phyloP scores from a whole-genome alignment of 371 early-diverging fungal genomes.

The Cokeromyces recurvatus region DNA sequence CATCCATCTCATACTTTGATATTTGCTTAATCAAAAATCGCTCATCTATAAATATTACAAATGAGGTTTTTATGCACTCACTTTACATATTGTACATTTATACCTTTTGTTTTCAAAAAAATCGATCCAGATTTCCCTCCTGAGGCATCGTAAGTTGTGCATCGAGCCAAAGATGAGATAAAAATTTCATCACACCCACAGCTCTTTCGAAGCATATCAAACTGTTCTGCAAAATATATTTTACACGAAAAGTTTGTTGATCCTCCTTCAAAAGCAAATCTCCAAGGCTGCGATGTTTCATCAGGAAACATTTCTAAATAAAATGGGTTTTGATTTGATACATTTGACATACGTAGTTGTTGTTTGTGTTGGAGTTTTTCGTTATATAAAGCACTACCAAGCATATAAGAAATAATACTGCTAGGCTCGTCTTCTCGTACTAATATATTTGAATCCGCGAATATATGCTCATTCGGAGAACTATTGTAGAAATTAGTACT shows the following conservation, averaged over 20 bases:
- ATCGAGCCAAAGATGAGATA: conserved; percentile 81
- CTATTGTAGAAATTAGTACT: conserved; percentile 30
- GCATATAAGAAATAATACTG: conserved; percentile 86
- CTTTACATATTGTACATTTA: too few relatives aligned
- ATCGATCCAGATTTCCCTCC: conserved; percentile 91
- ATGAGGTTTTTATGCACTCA: too few relatives aligned
- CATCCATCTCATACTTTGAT: conserved; percentile 81
- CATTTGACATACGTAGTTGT: conserved; percentile 19
- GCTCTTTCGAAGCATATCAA: conserved; percentile 81
- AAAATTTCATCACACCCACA: conserved; percentile 82
- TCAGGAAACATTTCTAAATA: conserved; percentile 23
- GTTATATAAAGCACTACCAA: conserved; percentile 47
- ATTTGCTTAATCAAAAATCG: conserved; percentile 91
- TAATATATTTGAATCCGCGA: conserved; percentile 77
- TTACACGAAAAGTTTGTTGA: conserved; percentile 78
- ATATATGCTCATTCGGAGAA: conserved; percentile 78
- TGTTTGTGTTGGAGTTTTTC: conserved; percentile 35
- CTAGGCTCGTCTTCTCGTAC: conserved; percentile 92
- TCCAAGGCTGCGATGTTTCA: conserved; percentile 23
- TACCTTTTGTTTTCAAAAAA: conserved; percentile 80
- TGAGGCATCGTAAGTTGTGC: conserved; percentile 73
- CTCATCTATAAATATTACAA: conserved; percentile 55
- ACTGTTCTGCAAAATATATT: conserved; percentile 90
- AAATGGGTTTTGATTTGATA: conserved; percentile 8
- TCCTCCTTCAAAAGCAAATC: conserved; percentile 62